A percentile compares a stretch with the other conserved stretches of the same genome.
These are phyloP conservation scores for Scheffersomyces cryptocercus DNA, from an alignment of 1,139 yeast genomes.

Conservation along the genomic window DNA sequence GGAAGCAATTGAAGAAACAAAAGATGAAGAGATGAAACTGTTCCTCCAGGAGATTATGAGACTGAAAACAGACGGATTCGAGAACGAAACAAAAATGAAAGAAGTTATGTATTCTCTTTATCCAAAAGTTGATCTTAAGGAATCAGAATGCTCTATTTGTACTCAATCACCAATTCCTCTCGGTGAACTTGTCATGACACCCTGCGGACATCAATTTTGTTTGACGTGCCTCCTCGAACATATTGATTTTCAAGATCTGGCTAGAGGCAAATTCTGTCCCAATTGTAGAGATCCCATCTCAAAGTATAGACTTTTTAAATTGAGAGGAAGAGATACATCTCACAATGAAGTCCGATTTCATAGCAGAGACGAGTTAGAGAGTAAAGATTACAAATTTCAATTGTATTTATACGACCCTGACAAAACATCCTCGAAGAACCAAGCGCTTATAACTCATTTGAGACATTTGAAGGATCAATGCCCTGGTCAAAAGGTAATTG, in stretches of 20 bases:
- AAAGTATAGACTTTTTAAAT: slow-evolving; percentile 43
- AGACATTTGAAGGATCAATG: slow-evolving; percentile 51
- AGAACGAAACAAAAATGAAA: slow-evolving; percentile 32
- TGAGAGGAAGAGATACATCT: slow-evolving; percentile 28
- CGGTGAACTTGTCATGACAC: slow-evolving; percentile 64
- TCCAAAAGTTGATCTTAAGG: slow-evolving; percentile 30
- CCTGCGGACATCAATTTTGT: slow-evolving; percentile 84
- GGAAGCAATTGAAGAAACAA: slow-evolving; percentile 19
- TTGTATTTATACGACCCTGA: slow-evolving; percentile 50
- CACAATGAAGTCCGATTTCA: slow-evolving; percentile 37
- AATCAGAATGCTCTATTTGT: slow-evolving; percentile 83
- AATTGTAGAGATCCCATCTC: slow-evolving; percentile 53
- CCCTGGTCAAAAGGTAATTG: slow-evolving; percentile 74
- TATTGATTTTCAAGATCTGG: slow-evolving; percentile 45
- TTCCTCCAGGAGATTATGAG: slow-evolving; percentile 9
- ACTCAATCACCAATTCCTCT: slow-evolving; percentile 61
- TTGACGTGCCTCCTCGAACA: slow-evolving; percentile 73
- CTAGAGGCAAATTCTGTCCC: slow-evolving; percentile 52
- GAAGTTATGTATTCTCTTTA: slow-evolving; percentile 29
- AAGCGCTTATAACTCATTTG: slow-evolving; percentile 65
- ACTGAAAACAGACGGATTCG: slow-evolving; percentile 26
- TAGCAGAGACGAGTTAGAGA: slow-evolving; percentile 19
- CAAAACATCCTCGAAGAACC: slow-evolving; percentile 69
- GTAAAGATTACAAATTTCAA: slow-evolving; percentile 28
- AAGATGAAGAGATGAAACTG: slow-evolving; percentile 10